Evolutionary conservation across 2,329 filamentous ascomycete species (phyloP), one percentile per base, ranked within the genome.

Genomic region (Metarhizium album): DNA sequence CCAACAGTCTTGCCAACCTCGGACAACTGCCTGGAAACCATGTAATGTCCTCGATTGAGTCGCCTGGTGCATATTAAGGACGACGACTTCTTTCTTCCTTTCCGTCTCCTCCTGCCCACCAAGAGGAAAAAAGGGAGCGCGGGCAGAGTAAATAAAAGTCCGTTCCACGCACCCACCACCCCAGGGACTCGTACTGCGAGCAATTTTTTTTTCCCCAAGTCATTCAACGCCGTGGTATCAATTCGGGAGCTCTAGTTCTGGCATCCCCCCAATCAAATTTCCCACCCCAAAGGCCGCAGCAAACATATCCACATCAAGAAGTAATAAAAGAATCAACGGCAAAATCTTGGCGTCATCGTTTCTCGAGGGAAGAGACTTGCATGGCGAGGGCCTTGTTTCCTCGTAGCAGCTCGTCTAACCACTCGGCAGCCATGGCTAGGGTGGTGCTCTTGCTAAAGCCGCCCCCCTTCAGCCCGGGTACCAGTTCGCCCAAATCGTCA

Each of bases 391-490:
- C 64, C 51, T 82, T 71, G 61, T 94, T 95, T 4, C 83, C 87
- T 38, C 75, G 69, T 13, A 89, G 66, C 20, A 94, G 63, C 16
- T 84, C 79, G 55, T 90, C 81, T n/a, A 95, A 69, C 75, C 86
- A 94, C 56, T 87, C 83, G 14, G 82, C 86, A 3, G 87, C 79
- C 67, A 90, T 84, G 18, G 78, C 76, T 38, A 95, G 74, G 64
- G 89, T 84, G 7, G 81, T 83, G 62, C 86, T 90, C 70, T 94
- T 95, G 69, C 87, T 93, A 57, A 90, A 83, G 1, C 86, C 85
- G 8, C 86, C 85, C 24, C 80, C 82, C 50, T 77, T 78, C 11
- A 94, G 73, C 16, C 82, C 84, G 0, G 90, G 89, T 0, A 95
- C 86, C 22, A 94, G 73, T 27, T 81, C 75, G 56, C 80, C 80